Evolutionary conservation across 805 yeast species (phyloP), one percentile per base, ranked within the genome.

Genomic region (Groenewaldozyma tartarivorans): DNA sequence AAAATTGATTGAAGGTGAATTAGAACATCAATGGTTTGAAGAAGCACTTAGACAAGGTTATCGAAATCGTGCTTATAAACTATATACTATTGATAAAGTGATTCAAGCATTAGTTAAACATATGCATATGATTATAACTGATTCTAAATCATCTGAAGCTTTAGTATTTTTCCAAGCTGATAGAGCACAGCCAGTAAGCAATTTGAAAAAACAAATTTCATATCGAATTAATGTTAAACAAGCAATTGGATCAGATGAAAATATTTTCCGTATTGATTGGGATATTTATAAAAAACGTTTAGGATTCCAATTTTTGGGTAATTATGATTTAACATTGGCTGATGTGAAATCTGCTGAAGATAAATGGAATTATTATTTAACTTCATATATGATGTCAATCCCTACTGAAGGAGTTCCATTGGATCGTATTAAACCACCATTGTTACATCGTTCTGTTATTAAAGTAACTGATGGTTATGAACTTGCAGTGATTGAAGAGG

Each of bases 361-460:
- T 48, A 75, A 75, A 53, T 92, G 95, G 82, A 88, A 86, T 57
- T 90, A 92, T 64, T 92, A 92, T 57, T 72, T 92, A 38, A 90
- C 97, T 0, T 83, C 94, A 33, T 92, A 82, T 60, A 75, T 88
- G 33, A 81, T 92, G 83, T 81, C 95, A 2, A 94, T 86, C 54
- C 97, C 98, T 30, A 92, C 99, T 2, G 99, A 92, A 61, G 97
- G 97, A 22, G 81, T 92, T 15, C 79, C 86, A 15, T 75, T 84
- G 16, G 77, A 81, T 33, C 77, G 77, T 49, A 72, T 92, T 41
- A 72, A 74, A 47, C 68, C 85, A 60, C 97, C 97, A 20, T 82
- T 90, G 61, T 65, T 84, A 49, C 80, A 77, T 50, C 58, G 70
- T 20, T 51, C 61, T 31, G 41, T 65, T 32, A 52, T 53, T 27